Conservation (phyloP, 139 green algal genomes). For the Pleodorina starrii region DNA sequence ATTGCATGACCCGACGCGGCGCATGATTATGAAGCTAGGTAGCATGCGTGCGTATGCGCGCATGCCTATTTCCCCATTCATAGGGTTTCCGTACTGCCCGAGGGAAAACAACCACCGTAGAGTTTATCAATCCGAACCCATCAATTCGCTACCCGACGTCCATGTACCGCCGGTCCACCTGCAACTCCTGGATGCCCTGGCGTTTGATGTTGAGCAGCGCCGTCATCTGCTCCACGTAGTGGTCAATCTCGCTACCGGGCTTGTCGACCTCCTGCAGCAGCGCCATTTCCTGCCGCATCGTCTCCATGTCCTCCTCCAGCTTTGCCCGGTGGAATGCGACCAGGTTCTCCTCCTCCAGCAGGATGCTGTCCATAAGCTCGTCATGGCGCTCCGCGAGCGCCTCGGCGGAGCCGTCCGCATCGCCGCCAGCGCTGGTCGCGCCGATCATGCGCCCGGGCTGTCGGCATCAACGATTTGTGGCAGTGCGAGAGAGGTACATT, state of each 20-base stretch:
- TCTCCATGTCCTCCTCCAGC: constrained; percentile 92
- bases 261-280: constrained; percentile 84
- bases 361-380: constrained; percentile 84
- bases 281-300: constrained; percentile 79
- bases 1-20: too few species aligned
- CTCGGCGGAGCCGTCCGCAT: neutral
- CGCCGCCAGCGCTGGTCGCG: neutral
- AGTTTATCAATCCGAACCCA: too few species aligned
- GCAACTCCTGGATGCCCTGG: constrained; percentile 65
- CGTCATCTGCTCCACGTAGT: constrained; percentile 79
- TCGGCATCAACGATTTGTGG: too few species aligned
- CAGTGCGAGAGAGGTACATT: too few species aligned
- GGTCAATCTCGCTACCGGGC: constrained; percentile 82
- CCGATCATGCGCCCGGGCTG: neutral
- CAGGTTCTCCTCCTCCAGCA: constrained; percentile 92
- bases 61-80: too few species aligned
- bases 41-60: too few species aligned
- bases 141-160: neutral
- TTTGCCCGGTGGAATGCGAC: constrained; percentile 88
- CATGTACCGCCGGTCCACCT: constrained; percentile 23
- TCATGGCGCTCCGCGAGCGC: constrained; percentile 50
- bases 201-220: constrained; percentile 75
- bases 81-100: too few species aligned
- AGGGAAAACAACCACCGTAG: too few species aligned
- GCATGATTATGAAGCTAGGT: too few species aligned